Evolutionary conservation across 1,284 basidiomycete species (phyloP).

Genomic region (Moniliophthora roreri): DNA sequence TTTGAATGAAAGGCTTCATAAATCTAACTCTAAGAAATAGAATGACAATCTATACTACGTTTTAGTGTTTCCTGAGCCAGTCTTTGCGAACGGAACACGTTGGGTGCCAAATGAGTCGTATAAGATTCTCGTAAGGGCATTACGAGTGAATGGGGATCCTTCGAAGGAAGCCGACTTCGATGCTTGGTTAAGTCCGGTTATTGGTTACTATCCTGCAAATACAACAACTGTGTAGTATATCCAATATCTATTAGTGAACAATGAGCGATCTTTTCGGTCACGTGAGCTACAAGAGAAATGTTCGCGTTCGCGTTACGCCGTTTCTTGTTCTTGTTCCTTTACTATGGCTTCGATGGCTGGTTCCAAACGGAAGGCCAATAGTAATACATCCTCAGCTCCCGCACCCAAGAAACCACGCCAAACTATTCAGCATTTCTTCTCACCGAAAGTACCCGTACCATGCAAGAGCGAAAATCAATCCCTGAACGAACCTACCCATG

Average conservation of each 20-base stretch:
- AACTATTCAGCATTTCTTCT: slow-evolving; percentile 13
- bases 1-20: slow-evolving; percentile 25
- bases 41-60: slow-evolving; percentile 23
- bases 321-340: neutral
- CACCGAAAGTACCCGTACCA: slow-evolving; percentile 12
- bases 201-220: slow-evolving; percentile 24
- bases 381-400: neutral
- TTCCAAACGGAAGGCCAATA: slow-evolving; percentile 10
- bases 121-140: slow-evolving; percentile 55
- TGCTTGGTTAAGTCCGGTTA: slow-evolving; percentile 44
- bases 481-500: slow-evolving; percentile 10
- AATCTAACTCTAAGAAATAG: neutral
- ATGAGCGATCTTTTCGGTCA: no score
- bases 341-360: neutral
- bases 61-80: slow-evolving; percentile 30
- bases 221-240: neutral
- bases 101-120: slow-evolving; percentile 60
- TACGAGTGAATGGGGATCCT: slow-evolving; percentile 58
- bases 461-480: slow-evolving; percentile 11
- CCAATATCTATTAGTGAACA: neutral
- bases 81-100: slow-evolving; percentile 55
- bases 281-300: neutral
- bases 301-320: neutral
- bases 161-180: slow-evolving; percentile 60
- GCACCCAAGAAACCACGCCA: slow-evolving; percentile 6